phyloP scores from a whole-genome alignment of 345 rosid species.

The Citrus reticulata region DNA sequence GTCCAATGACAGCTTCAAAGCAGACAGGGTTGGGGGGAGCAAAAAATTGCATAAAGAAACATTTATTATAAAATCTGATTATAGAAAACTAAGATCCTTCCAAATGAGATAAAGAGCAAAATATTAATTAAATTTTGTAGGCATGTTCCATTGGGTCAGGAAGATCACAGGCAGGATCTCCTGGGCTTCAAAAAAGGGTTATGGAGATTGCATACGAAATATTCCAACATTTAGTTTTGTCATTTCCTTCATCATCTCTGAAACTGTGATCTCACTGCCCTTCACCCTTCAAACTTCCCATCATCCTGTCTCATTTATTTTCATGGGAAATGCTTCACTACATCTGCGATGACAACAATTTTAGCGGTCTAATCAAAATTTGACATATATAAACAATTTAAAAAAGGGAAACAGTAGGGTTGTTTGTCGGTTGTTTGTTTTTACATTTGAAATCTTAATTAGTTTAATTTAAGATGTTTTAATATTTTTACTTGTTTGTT shows the following conservation, averaged over 20 bases:
- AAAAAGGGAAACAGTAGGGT: too few species aligned
- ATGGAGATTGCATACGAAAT: constrained; percentile 27
- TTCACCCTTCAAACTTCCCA: constrained; percentile 17
- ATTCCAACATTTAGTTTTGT: constrained; percentile 28
- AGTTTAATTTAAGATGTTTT: too few species aligned
- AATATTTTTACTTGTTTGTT: too few species aligned
- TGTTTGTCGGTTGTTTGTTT: too few species aligned
- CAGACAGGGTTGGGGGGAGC: constrained; percentile 44
- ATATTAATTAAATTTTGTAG: constrained; percentile 14
- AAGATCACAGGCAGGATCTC: constrained; percentile 45
- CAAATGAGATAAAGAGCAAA: constrained; percentile 25
- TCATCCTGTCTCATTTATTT: constrained; percentile 18
- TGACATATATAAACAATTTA: too few species aligned
- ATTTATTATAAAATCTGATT: not conserved
- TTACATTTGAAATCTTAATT: too few species aligned
- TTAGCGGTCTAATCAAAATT: too few species aligned
- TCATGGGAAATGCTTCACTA: not conserved
- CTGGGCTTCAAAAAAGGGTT: constrained; percentile 24
- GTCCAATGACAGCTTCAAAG: constrained; percentile 49
- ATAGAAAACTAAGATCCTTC: constrained; percentile 21
- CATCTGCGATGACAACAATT: too few species aligned
- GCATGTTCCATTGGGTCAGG: constrained; percentile 44
- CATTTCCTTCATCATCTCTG: constrained; percentile 15
- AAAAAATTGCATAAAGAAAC: constrained; percentile 13
- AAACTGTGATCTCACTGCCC: constrained; percentile 20